Percentiles rank a stretch among this genome's conserved stretches.
Conservation (phyloP, 768 basidiomycete genomes). For the Cubamyces sp. region DNA sequence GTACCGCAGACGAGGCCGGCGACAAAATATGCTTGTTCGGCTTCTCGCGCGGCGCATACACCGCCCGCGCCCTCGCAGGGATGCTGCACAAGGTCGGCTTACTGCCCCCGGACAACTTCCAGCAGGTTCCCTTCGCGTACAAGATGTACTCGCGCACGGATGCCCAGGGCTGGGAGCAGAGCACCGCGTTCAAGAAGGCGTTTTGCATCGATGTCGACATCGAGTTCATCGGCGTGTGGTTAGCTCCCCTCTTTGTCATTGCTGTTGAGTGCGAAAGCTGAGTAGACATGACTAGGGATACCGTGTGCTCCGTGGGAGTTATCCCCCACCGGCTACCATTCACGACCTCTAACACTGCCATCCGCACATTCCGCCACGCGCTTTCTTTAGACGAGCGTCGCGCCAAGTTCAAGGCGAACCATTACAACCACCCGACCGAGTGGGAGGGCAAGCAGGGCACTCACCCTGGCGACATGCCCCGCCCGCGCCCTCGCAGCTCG, state of each 20-base stretch:
- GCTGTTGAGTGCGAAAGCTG: too few species aligned
- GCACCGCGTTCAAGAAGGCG: constrained; percentile 70
- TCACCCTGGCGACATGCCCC: constrained; percentile 54
- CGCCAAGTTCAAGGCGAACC: constrained; percentile 51
- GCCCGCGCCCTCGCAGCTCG: constrained; percentile 1
- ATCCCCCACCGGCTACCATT: constrained; percentile 69
- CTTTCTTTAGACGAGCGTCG: constrained; percentile 74
- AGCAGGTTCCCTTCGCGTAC: constrained; percentile 81
- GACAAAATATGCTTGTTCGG: constrained; percentile 84
- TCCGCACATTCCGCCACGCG: constrained; percentile 72
- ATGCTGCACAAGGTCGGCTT: constrained; percentile 80
- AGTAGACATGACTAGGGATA: too few species aligned
- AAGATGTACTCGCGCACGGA: constrained; percentile 70
- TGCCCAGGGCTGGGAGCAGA: constrained; percentile 62
- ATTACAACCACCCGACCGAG: constrained; percentile 34
- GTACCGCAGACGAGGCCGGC: constrained; percentile 57
- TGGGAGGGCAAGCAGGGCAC: constrained; percentile 49
- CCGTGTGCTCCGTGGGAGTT: constrained; percentile 68
- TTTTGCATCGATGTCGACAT: constrained; percentile 75
- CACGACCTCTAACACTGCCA: constrained; percentile 60
- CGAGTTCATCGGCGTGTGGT: constrained; percentile 79
- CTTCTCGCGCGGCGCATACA: constrained; percentile 78
- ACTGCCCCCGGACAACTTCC: constrained; percentile 68
- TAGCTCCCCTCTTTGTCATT: not conserved
- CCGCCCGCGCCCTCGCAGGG: constrained; percentile 70